phyloP scores from a whole-genome alignment of 345 rosid species.

The Fremontodendron californicum region DNA sequence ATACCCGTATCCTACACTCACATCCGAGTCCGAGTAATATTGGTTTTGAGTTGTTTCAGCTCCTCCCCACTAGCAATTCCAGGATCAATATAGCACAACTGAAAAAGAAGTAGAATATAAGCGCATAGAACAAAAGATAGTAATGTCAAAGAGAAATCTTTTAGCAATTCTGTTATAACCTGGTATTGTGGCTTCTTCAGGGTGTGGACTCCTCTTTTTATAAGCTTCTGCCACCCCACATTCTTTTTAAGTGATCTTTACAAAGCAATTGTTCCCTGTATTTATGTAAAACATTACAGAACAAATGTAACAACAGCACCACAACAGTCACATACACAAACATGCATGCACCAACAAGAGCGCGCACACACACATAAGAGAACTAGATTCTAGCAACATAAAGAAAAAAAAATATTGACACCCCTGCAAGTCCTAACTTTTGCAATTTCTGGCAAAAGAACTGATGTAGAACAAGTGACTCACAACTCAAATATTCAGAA shows the following conservation, averaged over 20 bases:
- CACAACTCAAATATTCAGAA: too few species aligned
- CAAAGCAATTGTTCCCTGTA: constrained; percentile 52
- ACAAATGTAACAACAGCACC: not conserved
- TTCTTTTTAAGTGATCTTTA: constrained; percentile 56
- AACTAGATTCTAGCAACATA: not conserved
- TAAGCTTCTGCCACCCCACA: constrained; percentile 57
- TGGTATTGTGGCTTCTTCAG: constrained; percentile 65
- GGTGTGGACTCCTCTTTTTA: constrained; percentile 75
- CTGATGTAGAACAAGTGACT: too few species aligned
- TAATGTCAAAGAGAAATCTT: too few species aligned
- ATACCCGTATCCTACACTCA: too few species aligned
- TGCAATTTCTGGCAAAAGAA: not conserved
- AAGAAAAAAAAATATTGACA: not conserved
- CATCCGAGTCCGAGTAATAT: too few species aligned
- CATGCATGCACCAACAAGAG: not conserved
- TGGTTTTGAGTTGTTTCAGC: constrained; percentile 71
- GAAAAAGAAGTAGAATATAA: constrained; percentile 26
- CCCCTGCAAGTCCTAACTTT: not conserved
- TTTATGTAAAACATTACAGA: not conserved
- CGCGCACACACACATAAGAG: not conserved
- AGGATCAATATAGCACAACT: constrained; percentile 67
- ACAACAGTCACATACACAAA: not conserved
- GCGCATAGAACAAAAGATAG: constrained; percentile 6
- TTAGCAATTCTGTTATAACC: too few species aligned
- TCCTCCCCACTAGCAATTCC: constrained; percentile 66